Base-by-base conservation (phyloP, 306 rosid genomes). In the Gastrolobium villosum region DNA sequence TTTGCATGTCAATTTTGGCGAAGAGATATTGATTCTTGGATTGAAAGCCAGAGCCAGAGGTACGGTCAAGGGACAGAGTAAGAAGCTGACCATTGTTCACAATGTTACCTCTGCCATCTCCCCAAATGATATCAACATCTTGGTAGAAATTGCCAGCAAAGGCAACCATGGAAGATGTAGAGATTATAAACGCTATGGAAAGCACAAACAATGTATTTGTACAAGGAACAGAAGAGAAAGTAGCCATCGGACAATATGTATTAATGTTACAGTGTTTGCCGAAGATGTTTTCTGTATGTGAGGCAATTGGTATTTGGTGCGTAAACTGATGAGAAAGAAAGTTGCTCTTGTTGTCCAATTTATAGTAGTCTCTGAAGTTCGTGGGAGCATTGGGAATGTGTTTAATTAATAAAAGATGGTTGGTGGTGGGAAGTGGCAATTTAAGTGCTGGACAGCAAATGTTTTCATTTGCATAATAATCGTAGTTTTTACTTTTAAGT, bases 31-130 rank as follows among this genome's bases (percentile, higher is more conserved):
- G 78, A 31, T 85, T 85, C 66, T 82, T 88, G 54, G 97, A 88
- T 28, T 80, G 93, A 77, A 92, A 88, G 49, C 97, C 97, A 43
- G 94, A 90, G 75, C 97, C 97, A 70, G 97, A 87, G 68, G 75
- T 40, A 3, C 20, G 81, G 59, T 92, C 97, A 10, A 92, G 91
- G 6, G 94, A 86, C 67, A 92, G 87, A 36, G 93, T 79, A 31
- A 92, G 87, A 8, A 88, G 68, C 65, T 90, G 67, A 45, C 94
- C 97, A 46, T 80, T 87, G 53, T 78, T 84, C 36, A 88, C n/a
- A 41, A 85, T 80, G 61, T 77, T 84, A 20, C 84, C 94, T 35
- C 93, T 89, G 11, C 93, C 93, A 74, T 88, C 82, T 6, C 94
- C 94, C 97, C 97, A 92, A 2, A 85, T 90, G 49, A 89, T 45